phyloP scores from a whole-genome alignment of 345 rosid genomes.

The Atalantia buxifolia region DNA sequence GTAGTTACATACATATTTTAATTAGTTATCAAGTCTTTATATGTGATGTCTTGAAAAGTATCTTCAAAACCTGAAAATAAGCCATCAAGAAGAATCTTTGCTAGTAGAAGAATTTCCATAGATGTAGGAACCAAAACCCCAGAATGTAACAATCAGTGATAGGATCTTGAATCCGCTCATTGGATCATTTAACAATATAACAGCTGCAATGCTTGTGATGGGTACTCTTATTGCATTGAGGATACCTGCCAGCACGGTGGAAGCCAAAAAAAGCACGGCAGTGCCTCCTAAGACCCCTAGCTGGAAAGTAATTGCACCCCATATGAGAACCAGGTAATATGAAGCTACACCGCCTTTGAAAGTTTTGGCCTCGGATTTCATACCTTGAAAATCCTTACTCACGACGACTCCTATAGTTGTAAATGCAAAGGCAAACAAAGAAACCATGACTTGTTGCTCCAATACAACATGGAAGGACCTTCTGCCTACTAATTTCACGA shows the following conservation, averaged over 20 bases:
- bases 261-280: slow-evolving; percentile 65
- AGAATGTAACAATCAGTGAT: slow-evolving; percentile 68
- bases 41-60: too few relatives aligned
- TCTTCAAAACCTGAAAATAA: background rate
- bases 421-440: slow-evolving; percentile 57
- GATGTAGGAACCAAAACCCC: slow-evolving; percentile 81
- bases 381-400: slow-evolving; percentile 51
- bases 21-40: too few relatives aligned
- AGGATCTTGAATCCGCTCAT: slow-evolving; percentile 90
- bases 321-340: slow-evolving; percentile 48
- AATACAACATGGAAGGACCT: slow-evolving; percentile 81
- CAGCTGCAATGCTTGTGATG: slow-evolving; percentile 68
- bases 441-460: slow-evolving; percentile 87
- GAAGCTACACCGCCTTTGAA: slow-evolving; percentile 52
- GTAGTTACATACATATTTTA: too few relatives aligned
- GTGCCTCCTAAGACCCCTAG: slow-evolving; percentile 71
- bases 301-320: slow-evolving; percentile 74
- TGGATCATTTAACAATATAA: slow-evolving; percentile 70
- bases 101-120: slow-evolving; percentile 44
- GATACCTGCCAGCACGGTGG: slow-evolving; percentile 81
- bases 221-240: slow-evolving; percentile 88
- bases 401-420: slow-evolving; percentile 62
- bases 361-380: slow-evolving; percentile 42
- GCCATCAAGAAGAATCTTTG: slow-evolving; percentile 17
- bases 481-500: slow-evolving; percentile 62